Conservation (phyloP, 306 rosid species). For the Fragaria vesca region DNA sequence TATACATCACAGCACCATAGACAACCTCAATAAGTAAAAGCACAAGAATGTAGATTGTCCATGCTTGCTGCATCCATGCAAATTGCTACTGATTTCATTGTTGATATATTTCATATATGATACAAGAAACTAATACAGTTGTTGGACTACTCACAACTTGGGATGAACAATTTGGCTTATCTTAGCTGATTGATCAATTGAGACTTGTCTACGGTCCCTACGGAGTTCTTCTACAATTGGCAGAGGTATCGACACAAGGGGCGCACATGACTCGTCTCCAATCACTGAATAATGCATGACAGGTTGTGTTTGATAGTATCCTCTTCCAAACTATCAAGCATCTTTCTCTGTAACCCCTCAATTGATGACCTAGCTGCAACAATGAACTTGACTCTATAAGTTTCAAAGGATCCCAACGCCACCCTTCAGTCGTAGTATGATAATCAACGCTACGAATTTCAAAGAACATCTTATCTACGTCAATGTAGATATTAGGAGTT, state of each 20-base stretch:
- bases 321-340: neutral
- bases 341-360: neutral
- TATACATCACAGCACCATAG: too few species aligned
- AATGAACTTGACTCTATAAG: neutral
- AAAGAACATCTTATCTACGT: neutral
- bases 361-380: neutral
- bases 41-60: neutral
- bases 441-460: neutral
- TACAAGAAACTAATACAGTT: neutral
- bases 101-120: neutral
- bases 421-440: neutral
- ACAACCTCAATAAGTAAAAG: too few species aligned
- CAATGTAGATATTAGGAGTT: neutral
- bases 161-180: neutral
- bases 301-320: neutral
- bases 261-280: neutral
- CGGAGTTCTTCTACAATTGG: neutral
- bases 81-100: neutral
- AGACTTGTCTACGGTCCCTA: neutral
- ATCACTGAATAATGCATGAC: neutral
- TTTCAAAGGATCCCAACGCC: neutral
- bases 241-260: neutral
- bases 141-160: neutral
- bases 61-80: neutral
- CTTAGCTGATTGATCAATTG: neutral